phyloP scores from a whole-genome alignment of 768 basidiomycete genomes.

The Leccinum longicurvipes region DNA sequence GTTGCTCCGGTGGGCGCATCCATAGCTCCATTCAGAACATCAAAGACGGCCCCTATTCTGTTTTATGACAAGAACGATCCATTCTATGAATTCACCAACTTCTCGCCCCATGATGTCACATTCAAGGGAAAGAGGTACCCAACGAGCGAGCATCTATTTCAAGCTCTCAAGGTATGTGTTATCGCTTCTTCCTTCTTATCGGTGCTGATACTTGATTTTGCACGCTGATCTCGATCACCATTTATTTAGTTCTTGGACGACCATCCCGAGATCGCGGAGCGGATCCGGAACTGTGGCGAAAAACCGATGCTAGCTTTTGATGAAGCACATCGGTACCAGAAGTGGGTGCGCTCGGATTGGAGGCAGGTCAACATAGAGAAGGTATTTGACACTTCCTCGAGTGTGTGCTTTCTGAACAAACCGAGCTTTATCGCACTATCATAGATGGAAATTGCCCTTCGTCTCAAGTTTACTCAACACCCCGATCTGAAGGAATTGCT shows the following conservation, averaged over 20 bases:
- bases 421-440: background rate
- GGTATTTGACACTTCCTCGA: conserved; percentile 33
- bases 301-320: conserved; percentile 62
- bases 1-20: conserved; percentile 27
- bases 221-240: background rate
- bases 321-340: conserved; percentile 63
- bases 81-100: conserved; percentile 72
- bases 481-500: conserved; percentile 54
- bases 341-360: conserved; percentile 65
- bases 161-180: conserved; percentile 59
- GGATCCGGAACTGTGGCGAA: conserved; percentile 61
- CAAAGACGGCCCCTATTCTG: conserved; percentile 40
- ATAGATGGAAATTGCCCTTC: conserved; percentile 65
- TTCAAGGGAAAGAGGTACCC: conserved; percentile 66
- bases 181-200: background rate
- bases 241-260: conserved; percentile 52
- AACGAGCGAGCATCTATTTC: conserved; percentile 76
- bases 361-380: conserved; percentile 62
- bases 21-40: conserved; percentile 25
- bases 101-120: conserved; percentile 60
- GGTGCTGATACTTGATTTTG: background rate
- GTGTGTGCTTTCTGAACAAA: background rate
- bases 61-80: conserved; percentile 66
- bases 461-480: conserved; percentile 73
- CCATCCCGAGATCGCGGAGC: conserved; percentile 62